Evolutionary conservation across 2,329 filamentous ascomycete species (phyloP).

Genomic region (Leptographium procerum): DNA sequence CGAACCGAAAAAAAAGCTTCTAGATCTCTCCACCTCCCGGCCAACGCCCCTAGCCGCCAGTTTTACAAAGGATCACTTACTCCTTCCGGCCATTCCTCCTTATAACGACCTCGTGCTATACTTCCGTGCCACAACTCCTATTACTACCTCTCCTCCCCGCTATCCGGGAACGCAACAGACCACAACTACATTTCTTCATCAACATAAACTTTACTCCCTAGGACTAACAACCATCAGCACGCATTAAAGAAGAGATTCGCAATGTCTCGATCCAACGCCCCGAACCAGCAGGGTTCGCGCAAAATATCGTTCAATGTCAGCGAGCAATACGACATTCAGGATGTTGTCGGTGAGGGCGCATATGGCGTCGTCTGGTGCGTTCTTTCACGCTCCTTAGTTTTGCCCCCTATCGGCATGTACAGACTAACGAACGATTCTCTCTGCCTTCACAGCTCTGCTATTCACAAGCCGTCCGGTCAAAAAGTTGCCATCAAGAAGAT

Average conservation of each 20-base stretch:
- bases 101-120: background rate
- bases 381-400: background rate
- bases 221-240: background rate
- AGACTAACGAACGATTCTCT: background rate
- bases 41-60: background rate
- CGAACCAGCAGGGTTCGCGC: conserved; percentile 53
- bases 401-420: background rate
- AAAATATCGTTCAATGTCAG: conserved; percentile 99
- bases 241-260: conserved; percentile 4
- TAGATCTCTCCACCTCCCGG: background rate
- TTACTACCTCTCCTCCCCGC: background rate
- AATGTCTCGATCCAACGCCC: conserved; percentile 48
- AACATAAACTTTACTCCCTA: background rate
- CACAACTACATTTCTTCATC: background rate
- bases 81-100: background rate
- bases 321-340: conserved; percentile 98
- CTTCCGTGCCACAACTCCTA: background rate
- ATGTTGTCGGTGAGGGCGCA: conserved; percentile 96
- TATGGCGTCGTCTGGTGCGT: conserved; percentile 96
- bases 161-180: background rate
- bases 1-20: background rate
- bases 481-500: conserved; percentile 99
- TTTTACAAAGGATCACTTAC: background rate
- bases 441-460: conserved; percentile 58
- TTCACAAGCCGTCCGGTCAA: conserved; percentile 95